Percentiles rank a stretch among this genome's conserved stretches.
Conservation (phyloP, 1,284 basidiomycete genomes). For the Amylostereum areolatum region DNA sequence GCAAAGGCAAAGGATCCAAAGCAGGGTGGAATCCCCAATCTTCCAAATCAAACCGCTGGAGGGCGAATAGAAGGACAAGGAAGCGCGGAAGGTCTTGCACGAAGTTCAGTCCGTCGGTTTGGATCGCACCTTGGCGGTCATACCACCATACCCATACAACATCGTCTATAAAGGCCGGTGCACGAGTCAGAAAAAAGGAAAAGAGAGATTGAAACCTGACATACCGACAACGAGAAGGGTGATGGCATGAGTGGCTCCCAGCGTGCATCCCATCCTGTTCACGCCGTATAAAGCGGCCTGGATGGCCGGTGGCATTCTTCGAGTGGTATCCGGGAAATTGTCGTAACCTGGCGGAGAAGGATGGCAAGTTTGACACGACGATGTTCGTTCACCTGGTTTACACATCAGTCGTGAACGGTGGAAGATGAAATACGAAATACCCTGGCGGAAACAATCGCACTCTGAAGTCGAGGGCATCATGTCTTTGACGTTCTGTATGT, state of each 20-base stretch:
- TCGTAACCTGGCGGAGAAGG: neutral
- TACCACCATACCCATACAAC: constrained; percentile 20
- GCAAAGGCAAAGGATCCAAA: neutral
- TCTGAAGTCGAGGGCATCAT: no score
- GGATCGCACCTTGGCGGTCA: constrained; percentile 22
- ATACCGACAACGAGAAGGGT: neutral
- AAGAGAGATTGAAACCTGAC: neutral
- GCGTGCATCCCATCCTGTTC: neutral
- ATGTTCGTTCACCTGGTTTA: neutral
- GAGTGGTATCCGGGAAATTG: neutral
- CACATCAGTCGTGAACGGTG: neutral
- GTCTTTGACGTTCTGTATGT: no score
- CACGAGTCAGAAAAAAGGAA: neutral
- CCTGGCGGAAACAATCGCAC: no score
- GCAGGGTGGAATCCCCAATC: neutral
- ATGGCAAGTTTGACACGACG: neutral
- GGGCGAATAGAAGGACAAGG: constrained; percentile 21
- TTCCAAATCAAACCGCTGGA: neutral
- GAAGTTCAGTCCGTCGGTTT: constrained; percentile 19
- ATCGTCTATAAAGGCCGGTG: constrained; percentile 11
- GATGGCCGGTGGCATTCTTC: neutral
- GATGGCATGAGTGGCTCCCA: neutral
- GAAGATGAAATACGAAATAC: neutral
- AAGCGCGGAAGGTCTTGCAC: constrained; percentile 25
- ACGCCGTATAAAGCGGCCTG: neutral